These are phyloP conservation scores for Penicillium robsamsonii DNA, from an alignment of 495 filamentous ascomycete species.

Conservation along the genomic window DNA sequence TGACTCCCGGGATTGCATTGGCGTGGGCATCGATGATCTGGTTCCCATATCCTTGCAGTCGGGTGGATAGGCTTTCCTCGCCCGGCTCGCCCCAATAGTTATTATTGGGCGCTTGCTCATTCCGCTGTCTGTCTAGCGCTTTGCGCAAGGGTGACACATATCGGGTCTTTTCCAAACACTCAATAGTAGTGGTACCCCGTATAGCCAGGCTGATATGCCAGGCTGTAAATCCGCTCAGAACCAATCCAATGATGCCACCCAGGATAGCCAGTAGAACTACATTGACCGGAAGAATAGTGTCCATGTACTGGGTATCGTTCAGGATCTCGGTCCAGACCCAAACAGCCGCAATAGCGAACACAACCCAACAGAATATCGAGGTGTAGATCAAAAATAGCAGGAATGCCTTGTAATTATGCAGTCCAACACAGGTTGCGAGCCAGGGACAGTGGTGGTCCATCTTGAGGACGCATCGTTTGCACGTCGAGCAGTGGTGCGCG, in stretches of 20 bases:
- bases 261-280: constrained; percentile 84
- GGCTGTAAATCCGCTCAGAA: constrained; percentile 81
- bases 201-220: constrained; percentile 88
- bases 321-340: constrained; percentile 86
- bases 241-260: constrained; percentile 85
- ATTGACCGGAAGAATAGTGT: constrained; percentile 82
- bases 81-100: constrained; percentile 40
- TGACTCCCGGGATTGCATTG: constrained; percentile 77
- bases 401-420: constrained; percentile 94
- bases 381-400: constrained; percentile 92
- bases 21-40: constrained; percentile 79
- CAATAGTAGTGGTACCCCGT: constrained; percentile 85
- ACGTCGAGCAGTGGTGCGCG: constrained; percentile 93
- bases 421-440: constrained; percentile 92
- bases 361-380: constrained; percentile 78
- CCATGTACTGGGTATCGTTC: constrained; percentile 55
- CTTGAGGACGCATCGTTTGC: constrained; percentile 89
- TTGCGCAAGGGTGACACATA: constrained; percentile 79
- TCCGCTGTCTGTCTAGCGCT: constrained; percentile 59
- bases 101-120: constrained; percentile 38
- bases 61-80: constrained; percentile 59
- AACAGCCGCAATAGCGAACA: constrained; percentile 64
- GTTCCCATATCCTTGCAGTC: constrained; percentile 64
- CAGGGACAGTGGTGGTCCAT: constrained; percentile 99
- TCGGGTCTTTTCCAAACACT: constrained; percentile 89